Evolutionary conservation across 495 filamentous ascomycete species (phyloP).

Genomic region (Neurospora sp.): DNA sequence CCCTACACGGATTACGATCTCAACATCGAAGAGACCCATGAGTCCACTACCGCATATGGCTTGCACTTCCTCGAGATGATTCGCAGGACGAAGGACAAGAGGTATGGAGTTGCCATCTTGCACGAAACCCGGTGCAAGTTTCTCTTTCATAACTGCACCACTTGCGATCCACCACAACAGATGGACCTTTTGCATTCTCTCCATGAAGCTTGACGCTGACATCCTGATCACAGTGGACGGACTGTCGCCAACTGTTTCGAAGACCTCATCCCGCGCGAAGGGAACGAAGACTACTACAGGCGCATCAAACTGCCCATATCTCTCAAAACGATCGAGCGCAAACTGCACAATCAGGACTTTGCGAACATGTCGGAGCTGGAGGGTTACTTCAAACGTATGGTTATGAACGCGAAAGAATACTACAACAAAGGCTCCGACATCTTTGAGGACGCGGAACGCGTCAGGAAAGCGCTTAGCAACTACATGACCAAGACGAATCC

Average conservation of each 20-base stretch:
- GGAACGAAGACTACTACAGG: conserved; percentile 63
- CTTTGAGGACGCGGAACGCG: conserved; percentile 64
- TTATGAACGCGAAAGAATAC: conserved; percentile 64
- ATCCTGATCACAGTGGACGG: conserved; percentile 42
- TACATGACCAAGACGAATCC: conserved; percentile 69
- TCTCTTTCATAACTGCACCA: not conserved
- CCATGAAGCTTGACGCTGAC: conserved; percentile 2
- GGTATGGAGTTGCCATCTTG: conserved; percentile 31
- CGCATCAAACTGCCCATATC: conserved; percentile 64
- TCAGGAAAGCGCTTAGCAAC: conserved; percentile 64
- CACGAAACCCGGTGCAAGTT: not conserved
- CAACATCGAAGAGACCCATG: conserved; percentile 41
- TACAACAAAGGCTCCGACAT: conserved; percentile 54
- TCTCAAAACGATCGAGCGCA: conserved; percentile 62
- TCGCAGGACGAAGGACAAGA: conserved; percentile 59
- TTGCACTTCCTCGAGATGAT: conserved; percentile 54
- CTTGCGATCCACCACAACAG: not conserved
- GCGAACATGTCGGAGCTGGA: conserved; percentile 52
- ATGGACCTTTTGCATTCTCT: not conserved
- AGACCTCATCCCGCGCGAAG: conserved; percentile 49
- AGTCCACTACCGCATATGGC: conserved; percentile 58
- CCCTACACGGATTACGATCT: conserved; percentile 26
- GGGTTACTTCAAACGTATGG: conserved; percentile 66
- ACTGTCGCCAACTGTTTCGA: conserved; percentile 63
- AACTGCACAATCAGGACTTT: conserved; percentile 54